phyloP scores from a whole-genome alignment of 1,139 yeast species.

The Pneumocystis murina region DNA sequence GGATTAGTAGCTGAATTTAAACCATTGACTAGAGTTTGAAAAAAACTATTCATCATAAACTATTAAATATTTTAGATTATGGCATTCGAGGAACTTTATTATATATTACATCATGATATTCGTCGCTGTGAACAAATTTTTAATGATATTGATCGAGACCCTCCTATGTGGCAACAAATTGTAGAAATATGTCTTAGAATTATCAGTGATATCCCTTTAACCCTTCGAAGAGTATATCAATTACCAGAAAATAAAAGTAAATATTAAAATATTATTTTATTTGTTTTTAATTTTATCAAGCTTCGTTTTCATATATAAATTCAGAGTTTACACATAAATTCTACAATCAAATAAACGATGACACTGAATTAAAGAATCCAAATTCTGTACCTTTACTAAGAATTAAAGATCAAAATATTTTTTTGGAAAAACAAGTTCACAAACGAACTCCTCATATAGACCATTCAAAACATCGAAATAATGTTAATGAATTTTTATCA shows the following conservation, averaged over 20 bases:
- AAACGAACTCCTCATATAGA: not conserved
- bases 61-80: slow-evolving; percentile 14
- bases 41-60: not conserved
- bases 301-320: slow-evolving; percentile 5
- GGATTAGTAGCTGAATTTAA: slow-evolving; percentile 44
- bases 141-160: slow-evolving; percentile 22
- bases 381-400: not conserved
- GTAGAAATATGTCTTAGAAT: slow-evolving; percentile 13
- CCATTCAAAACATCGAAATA: not conserved
- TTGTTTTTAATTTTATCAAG: slow-evolving; percentile 2
- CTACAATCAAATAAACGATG: slow-evolving; percentile 4
- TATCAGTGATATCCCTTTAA: slow-evolving; percentile 7
- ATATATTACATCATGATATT: slow-evolving; percentile 21
- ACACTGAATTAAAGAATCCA: not conserved
- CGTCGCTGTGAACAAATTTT: slow-evolving; percentile 24
- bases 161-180: slow-evolving; percentile 16
- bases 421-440: not conserved
- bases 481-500: not conserved
- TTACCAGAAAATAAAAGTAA: not conserved
- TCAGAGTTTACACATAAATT: slow-evolving; percentile 4
- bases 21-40: slow-evolving; percentile 34
- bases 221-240: slow-evolving; percentile 6
- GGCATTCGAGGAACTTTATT: slow-evolving; percentile 28
- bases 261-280: not conserved
- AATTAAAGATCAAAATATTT: slow-evolving; percentile 1